phyloP scores from a whole-genome alignment of 2,329 filamentous ascomycete species.

The Aspergillus japonicus region DNA sequence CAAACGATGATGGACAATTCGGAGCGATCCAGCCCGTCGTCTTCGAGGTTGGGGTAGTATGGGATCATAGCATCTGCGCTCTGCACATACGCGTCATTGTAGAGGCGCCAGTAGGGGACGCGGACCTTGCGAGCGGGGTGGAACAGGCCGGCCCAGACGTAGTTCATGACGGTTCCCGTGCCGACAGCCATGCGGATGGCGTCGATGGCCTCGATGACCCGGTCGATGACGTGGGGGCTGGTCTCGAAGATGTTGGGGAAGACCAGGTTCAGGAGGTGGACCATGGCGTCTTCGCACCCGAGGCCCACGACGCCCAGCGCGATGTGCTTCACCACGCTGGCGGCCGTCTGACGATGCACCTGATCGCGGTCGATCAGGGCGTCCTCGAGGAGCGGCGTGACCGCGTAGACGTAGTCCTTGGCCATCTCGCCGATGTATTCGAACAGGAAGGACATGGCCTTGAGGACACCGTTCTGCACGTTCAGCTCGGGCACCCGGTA shows the following conservation, averaged over 20 bases:
- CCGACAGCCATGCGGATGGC: conserved; percentile 92
- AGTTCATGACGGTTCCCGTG: conserved; percentile 91
- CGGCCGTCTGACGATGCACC: conserved; percentile 94
- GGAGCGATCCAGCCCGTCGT: conserved; percentile 73
- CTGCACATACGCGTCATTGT: conserved; percentile 96
- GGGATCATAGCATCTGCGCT: conserved; percentile 92
- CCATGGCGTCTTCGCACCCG: conserved; percentile 97
- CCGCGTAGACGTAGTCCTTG: conserved; percentile 98
- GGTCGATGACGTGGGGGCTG: conserved; percentile 95
- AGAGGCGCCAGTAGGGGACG: conserved; percentile 91
- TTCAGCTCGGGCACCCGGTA: conserved; percentile 98
- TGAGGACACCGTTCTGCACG: conserved; percentile 97
- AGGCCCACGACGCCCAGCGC: conserved; percentile 95
- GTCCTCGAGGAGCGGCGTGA: conserved; percentile 92
- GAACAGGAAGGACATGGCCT: conserved; percentile 94
- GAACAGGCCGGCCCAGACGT: conserved; percentile 96
- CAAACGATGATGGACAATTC: conserved; percentile 83
- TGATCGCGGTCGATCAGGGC: conserved; percentile 97
- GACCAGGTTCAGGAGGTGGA: conserved; percentile 92
- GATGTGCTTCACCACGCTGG: conserved; percentile 95
- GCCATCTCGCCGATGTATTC: conserved; percentile 99
- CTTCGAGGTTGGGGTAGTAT: conserved; percentile 85
- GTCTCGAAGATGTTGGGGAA: conserved; percentile 98
- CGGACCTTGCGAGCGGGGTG: conserved; percentile 94
- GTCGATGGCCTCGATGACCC: conserved; percentile 96